Evolutionary conservation across 2,329 filamentous ascomycete species (phyloP).

Genomic region (Penicillium verrucosum): DNA sequence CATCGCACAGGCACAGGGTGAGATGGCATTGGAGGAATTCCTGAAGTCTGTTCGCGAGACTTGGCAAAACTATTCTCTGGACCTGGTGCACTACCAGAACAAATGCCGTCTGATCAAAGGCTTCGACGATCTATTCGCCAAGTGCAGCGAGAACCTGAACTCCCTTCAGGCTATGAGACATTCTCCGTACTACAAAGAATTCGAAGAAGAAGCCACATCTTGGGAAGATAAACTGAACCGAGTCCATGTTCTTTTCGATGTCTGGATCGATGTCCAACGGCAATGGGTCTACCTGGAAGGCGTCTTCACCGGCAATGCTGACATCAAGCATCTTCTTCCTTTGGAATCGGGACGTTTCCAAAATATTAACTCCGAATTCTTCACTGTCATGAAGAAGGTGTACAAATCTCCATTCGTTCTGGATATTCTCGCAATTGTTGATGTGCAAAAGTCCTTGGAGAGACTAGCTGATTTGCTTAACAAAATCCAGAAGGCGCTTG

Average conservation of each 20-base stretch:
- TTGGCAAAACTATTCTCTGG: slow-evolving; percentile 92
- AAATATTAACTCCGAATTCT: slow-evolving; percentile 99
- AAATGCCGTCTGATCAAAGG: slow-evolving; percentile 96
- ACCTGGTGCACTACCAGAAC: slow-evolving; percentile 95
- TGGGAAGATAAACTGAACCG: slow-evolving; percentile 99
- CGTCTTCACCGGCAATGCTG: slow-evolving; percentile 96
- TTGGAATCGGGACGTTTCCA: slow-evolving; percentile 96
- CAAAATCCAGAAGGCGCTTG: slow-evolving; percentile 98
- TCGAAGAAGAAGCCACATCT: slow-evolving; percentile 90
- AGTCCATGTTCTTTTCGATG: slow-evolving; percentile 95
- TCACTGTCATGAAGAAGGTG: slow-evolving; percentile 99
- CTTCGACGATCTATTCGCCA: slow-evolving; percentile 97
- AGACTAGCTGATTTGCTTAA: slow-evolving; percentile 93
- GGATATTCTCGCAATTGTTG: slow-evolving; percentile 92
- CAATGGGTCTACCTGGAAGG: slow-evolving; percentile 99
- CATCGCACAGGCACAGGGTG: slow-evolving; percentile 91
- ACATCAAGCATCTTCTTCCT: slow-evolving; percentile 96
- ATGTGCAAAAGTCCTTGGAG: slow-evolving; percentile 93
- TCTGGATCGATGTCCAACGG: slow-evolving; percentile 99
- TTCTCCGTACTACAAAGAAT: slow-evolving; percentile 98
- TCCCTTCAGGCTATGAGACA: slow-evolving; percentile 98
- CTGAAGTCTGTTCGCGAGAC: slow-evolving; percentile 92
- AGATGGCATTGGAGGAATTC: slow-evolving; percentile 98
- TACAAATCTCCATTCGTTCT: slow-evolving; percentile 94
- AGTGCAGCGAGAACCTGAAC: slow-evolving; percentile 97